Evolutionary conservation across 495 filamentous ascomycete genomes (phyloP).

Genomic region (Hyaloscypha hepaticicola): DNA sequence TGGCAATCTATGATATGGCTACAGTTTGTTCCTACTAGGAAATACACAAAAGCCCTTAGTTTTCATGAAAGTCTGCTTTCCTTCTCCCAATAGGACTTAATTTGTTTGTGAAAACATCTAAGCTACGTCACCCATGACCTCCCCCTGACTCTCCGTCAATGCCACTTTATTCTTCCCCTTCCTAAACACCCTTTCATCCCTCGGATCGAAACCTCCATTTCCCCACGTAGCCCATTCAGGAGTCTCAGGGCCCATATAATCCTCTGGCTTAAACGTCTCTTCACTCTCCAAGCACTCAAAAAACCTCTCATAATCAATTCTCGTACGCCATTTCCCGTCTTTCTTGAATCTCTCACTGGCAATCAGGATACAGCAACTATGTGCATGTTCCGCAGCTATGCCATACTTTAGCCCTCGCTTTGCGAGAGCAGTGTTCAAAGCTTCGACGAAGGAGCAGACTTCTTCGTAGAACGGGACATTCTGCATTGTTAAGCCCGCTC

Average conservation of each 20-base stretch:
- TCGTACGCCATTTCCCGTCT: slow-evolving; percentile 77
- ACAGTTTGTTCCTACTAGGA: neutral
- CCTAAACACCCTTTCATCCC: slow-evolving; percentile 77
- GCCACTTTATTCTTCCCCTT: slow-evolving; percentile 59
- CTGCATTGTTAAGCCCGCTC: slow-evolving; percentile 86
- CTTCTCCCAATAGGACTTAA: no score
- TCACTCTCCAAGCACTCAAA: slow-evolving; percentile 77
- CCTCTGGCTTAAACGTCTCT: slow-evolving; percentile 73
- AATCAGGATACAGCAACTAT: slow-evolving; percentile 88
- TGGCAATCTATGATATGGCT: neutral
- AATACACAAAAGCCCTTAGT: neutral
- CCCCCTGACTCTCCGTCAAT: slow-evolving; percentile 19
- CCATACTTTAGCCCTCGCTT: slow-evolving; percentile 75
- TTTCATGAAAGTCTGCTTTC: no score
- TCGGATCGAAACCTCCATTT: slow-evolving; percentile 87
- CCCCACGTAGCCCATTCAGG: slow-evolving; percentile 96
- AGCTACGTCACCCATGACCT: slow-evolving; percentile 13
- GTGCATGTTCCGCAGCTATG: slow-evolving; percentile 90
- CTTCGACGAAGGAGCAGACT: slow-evolving; percentile 74
- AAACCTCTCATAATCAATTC: slow-evolving; percentile 87
- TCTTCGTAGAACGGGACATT: slow-evolving; percentile 96
- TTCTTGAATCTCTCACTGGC: slow-evolving; percentile 72
- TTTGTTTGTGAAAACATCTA: neutral
- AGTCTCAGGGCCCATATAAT: slow-evolving; percentile 81
- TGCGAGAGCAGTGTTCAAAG: slow-evolving; percentile 63